phyloP scores from a whole-genome alignment of 2,329 filamentous ascomycete species.

The Penicillium paneum region DNA sequence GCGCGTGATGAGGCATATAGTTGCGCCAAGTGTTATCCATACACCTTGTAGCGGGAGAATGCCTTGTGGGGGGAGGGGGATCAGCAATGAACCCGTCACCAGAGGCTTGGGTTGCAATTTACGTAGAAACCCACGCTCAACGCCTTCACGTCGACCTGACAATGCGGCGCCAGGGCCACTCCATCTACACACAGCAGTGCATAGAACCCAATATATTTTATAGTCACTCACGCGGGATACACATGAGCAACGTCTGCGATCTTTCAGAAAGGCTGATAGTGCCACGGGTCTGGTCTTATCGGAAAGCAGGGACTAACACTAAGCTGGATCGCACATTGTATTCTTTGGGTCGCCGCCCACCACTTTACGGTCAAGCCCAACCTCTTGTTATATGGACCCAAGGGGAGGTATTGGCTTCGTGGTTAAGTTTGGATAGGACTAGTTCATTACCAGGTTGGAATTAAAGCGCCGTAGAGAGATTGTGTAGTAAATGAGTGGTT shows the following conservation, averaged over 20 bases:
- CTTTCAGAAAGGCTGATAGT: conserved; percentile 56
- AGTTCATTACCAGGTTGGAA: conserved; percentile 62
- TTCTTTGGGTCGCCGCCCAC: conserved; percentile 58
- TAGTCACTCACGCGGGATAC: conserved; percentile 40
- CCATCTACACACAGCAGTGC: conserved; percentile 70
- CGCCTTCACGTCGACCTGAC: conserved; percentile 63
- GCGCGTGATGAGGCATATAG: conserved; percentile 62
- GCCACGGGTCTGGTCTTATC: conserved; percentile 64
- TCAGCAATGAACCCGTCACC: neutral
- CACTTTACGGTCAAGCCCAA: conserved; percentile 64
- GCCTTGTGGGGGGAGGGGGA: conserved; percentile 25
- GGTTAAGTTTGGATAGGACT: conserved; percentile 68
- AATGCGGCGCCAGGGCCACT: conserved; percentile 73
- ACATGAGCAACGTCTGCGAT: conserved; percentile 40
- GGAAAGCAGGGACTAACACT: conserved; percentile 59
- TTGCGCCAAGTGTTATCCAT: conserved; percentile 70
- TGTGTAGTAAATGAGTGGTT: conserved; percentile 73
- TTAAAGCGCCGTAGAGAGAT: conserved; percentile 57
- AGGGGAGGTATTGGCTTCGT: conserved; percentile 72
- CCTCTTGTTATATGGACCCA: conserved; percentile 67
- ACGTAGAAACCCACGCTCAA: conserved; percentile 70
- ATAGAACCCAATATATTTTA: no score
- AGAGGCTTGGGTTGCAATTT: conserved; percentile 3
- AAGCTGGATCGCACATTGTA: conserved; percentile 57
- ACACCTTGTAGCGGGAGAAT: conserved; percentile 83